These are phyloP conservation scores for Aegilops bicornis DNA, from an alignment of 176 grass and related monocot genomes.

Conservation along the genomic window DNA sequence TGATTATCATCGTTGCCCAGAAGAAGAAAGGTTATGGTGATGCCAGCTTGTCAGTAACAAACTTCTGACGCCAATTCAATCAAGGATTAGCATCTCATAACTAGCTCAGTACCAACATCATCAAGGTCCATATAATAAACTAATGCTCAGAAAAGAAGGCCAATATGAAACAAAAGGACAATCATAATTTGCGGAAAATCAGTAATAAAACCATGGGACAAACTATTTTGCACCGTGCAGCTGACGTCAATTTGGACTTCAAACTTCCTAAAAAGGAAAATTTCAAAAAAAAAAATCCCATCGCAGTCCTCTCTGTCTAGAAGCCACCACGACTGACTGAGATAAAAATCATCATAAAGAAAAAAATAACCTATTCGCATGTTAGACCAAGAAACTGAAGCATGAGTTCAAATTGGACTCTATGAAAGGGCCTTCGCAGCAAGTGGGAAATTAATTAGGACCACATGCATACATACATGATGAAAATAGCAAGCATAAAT, in stretches of 20 bases:
- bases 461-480: background rate
- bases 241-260: background rate
- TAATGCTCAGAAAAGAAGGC: background rate
- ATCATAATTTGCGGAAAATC: background rate
- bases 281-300: background rate
- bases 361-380: background rate
- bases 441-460: background rate
- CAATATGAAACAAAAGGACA: background rate
- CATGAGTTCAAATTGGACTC: background rate
- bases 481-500: background rate
- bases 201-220: background rate
- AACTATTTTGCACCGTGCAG: background rate
- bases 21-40: background rate
- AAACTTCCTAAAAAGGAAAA: background rate
- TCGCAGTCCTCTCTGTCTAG: background rate
- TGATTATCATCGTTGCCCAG: background rate
- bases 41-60: background rate
- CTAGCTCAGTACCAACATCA: background rate
- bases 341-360: slow-evolving; percentile 1
- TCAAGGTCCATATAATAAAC: background rate
- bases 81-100: background rate
- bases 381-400: background rate
- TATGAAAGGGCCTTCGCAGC: background rate
- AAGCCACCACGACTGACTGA: background rate
- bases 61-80: background rate